Conservation (phyloP, 2,329 filamentous ascomycete genomes). For the Epichloe elymi region DNA sequence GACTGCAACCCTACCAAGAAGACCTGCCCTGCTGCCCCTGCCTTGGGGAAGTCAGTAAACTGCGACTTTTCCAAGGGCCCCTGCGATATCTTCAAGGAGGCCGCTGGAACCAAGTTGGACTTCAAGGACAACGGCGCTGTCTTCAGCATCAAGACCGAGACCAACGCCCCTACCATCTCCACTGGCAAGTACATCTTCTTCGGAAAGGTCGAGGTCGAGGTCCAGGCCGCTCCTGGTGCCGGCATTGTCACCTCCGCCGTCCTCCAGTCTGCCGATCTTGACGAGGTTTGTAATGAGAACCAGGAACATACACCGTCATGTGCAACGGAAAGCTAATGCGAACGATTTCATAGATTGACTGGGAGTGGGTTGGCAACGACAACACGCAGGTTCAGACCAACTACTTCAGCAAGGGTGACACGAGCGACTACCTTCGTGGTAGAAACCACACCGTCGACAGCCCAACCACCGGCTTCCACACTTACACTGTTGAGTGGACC, state of each 20-base stretch:
- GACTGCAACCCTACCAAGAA: constrained; percentile 41
- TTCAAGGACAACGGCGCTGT: constrained; percentile 38
- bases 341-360: constrained; percentile 48
- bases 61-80: constrained; percentile 69
- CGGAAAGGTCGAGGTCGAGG: constrained; percentile 65
- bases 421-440: constrained; percentile 55
- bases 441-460: constrained; percentile 42
- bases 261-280: constrained; percentile 77
- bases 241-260: constrained; percentile 87
- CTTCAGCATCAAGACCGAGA: constrained; percentile 55
- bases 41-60: constrained; percentile 45
- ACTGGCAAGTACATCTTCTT: constrained; percentile 93
- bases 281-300: constrained; percentile 53
- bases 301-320: constrained; percentile 48
- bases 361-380: constrained; percentile 67
- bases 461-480: constrained; percentile 42
- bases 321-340: background rate
- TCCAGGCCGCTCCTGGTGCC: constrained; percentile 66
- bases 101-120: constrained; percentile 32
- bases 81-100: constrained; percentile 40
- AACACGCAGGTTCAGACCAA: constrained; percentile 64
- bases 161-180: constrained; percentile 58
- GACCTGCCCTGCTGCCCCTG: constrained; percentile 60
- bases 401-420: constrained; percentile 68
- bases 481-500: constrained; percentile 58